Evolutionary conservation across 2,329 filamentous ascomycete genomes (phyloP).

Genomic region (Colletotrichum chrysophilum): DNA sequence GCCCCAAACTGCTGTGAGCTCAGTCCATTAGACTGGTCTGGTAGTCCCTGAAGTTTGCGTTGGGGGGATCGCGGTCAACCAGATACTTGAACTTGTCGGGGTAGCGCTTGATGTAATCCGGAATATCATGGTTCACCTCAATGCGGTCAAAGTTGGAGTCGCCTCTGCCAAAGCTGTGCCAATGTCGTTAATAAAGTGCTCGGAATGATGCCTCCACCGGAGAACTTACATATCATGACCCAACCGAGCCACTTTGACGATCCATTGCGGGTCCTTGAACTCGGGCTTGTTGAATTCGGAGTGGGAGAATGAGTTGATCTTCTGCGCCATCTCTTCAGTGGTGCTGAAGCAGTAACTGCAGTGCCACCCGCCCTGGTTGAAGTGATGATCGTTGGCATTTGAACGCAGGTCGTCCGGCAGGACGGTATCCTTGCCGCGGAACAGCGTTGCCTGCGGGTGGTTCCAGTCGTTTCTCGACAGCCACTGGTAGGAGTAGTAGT

Average conservation of each 20-base stretch:
- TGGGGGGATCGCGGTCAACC: constrained; percentile 41
- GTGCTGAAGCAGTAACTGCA: constrained; percentile 67
- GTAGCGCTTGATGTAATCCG: constrained; percentile 40
- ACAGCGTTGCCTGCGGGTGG: constrained; percentile 66
- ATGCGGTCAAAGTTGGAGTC: constrained; percentile 29
- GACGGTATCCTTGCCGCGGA: constrained; percentile 50
- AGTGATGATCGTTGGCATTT: constrained; percentile 44
- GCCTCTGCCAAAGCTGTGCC: constrained; percentile 25
- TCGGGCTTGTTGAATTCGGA: constrained; percentile 39
- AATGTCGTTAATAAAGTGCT: background rate
- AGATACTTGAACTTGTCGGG: constrained; percentile 38
- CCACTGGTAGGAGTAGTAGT: constrained; percentile 65
- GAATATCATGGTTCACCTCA: constrained; percentile 45
- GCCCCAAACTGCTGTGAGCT: background rate
- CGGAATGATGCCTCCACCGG: background rate
- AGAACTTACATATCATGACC: constrained; percentile 47
- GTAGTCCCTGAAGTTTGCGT: constrained; percentile 41
- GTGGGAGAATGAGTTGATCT: constrained; percentile 54
- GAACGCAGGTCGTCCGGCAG: constrained; percentile 58
- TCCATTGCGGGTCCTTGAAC: constrained; percentile 42
- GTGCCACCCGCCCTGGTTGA: constrained; percentile 61
- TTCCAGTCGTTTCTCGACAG: constrained; percentile 53
- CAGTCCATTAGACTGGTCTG: background rate
- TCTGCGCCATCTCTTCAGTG: constrained; percentile 58
- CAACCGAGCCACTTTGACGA: constrained; percentile 45